Evolutionary conservation across 345 rosid genomes (phyloP), one percentile per base, ranked within the genome.

Genomic region (Psidium guajava): DNA sequence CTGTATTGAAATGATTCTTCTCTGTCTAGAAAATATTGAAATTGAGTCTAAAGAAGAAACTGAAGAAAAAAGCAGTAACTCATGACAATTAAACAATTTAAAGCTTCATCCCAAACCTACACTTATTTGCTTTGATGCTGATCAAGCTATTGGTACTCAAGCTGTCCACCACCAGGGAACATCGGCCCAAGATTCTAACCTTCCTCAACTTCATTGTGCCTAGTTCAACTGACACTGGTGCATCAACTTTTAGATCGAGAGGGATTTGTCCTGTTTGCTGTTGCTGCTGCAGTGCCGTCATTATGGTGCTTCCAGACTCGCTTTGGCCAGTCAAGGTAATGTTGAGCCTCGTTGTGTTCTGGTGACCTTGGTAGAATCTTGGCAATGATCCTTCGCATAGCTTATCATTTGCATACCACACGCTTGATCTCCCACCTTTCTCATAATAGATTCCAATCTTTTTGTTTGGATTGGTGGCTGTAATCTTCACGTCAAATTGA

Each of bases 251-350:
- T 47, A 96, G 94, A 88, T 95, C 94, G 85, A 96, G 88, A 0
- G 99, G 99, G 18, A 95, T 92, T 12, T 90, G 88, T 82, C 99
- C 98, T 5, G 98, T 93, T 86, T 94, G 96, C 88, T 96, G 98
- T 84, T 94, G 97, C 87, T 93, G 91, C 86, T 96, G 98, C 86
- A 96, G 75, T 47, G 98, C 98, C 1, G 93, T 61, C 93, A 96
- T 85, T 74, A 96, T 53, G 32, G 91, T 93, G 90, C 86, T 94
- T 12, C 98, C 99, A 8, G 87, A 91, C 32, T 89, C 93, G 2
- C 89, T 85, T 58, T 91, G 91, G 47, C 99, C 98, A 0, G 89
- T 91, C 64, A 96, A 83, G 50, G 82, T 87, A 54, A 96, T 93
- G 27, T 92, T 90, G 8, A 96, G 90, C 85, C 91, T 94, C 11